A percentile compares a stretch with the other conserved stretches of the same genome.
Evolutionary conservation across 768 basidiomycete species (phyloP).

Genomic region (Lentinula edodes): DNA sequence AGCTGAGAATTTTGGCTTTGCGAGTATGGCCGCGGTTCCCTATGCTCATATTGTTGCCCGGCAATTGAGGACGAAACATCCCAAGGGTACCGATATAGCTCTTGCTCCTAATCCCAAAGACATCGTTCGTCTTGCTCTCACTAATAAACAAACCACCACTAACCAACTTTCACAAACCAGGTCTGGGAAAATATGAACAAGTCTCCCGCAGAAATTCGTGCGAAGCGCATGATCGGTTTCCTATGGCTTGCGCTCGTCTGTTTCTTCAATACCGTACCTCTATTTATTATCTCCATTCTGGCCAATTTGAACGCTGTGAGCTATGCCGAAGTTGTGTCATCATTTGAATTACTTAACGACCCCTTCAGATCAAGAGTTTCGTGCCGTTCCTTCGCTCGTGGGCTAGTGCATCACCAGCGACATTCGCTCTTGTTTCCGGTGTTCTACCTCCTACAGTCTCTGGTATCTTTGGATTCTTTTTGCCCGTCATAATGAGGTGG

Average conservation of each 20-base stretch:
- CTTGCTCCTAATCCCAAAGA: conserved; percentile 89
- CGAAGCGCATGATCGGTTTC: conserved; percentile 74
- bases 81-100: conserved; percentile 64
- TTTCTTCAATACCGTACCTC: conserved; percentile 92
- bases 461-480: conserved; percentile 82
- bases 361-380: conserved; percentile 50
- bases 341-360: neutral
- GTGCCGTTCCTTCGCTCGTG: conserved; percentile 75
- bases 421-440: conserved; percentile 88
- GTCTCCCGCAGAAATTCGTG: conserved; percentile 56
- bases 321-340: conserved; percentile 1
- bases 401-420: conserved; percentile 51
- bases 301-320: conserved; percentile 84
- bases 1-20: conserved; percentile 89
- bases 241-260: conserved; percentile 72
- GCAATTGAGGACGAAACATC: conserved; percentile 58
- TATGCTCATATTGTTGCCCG: conserved; percentile 85
- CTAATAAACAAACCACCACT: neutral
- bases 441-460: conserved; percentile 88
- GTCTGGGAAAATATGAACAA: conserved; percentile 90
- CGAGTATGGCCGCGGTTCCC: conserved; percentile 82
- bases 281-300: conserved; percentile 84
- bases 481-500: conserved; percentile 90
- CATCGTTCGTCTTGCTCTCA: conserved; percentile 45
- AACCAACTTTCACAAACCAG: conserved; percentile 26